Evolutionary conservation across 2,329 filamentous ascomycete genomes (phyloP), one percentile per base, ranked within the genome.

Genomic region (Leptodontidium sp.): DNA sequence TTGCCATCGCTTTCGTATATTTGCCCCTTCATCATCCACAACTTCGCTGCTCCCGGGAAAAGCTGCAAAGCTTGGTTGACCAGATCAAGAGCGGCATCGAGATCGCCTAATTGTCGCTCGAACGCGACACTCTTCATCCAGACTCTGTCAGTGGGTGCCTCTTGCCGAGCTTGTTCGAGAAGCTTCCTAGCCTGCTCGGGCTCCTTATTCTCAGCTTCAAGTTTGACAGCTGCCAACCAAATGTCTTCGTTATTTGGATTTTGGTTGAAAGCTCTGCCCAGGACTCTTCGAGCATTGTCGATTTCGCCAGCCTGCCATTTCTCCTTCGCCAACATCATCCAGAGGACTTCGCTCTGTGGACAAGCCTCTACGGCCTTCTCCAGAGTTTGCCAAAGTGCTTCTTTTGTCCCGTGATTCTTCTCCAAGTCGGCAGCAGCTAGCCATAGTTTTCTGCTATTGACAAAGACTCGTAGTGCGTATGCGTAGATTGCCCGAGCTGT

Each of bases 1-100:
- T 93, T 94, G 75, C 88, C 90, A 58, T 94, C 86, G 53, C 90
- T 87, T 77, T 98, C 92, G 84, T 99, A 99, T 71, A 98, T 96
- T 78, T 99, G 96, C 0, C 97, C 96, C 82, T 99, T 99, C 84
- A 97, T 93, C 92, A 98, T 98, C 91, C 95, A 98, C 29, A 99
- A 86, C 81, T 98, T 98, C 64, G 93, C 87, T 14, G 91, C 89
- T 55, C 90, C 88, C 0, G 96, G 95, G 82, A 97, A 99, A 11
- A 93, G 86, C 73, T 94, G 91, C 45, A 99, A 84, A 1, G 91
- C 96, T 78, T 97, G 91, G 69, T 94, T 93, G 53, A 93, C 93
- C 12, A 99, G 89, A 76, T 97, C 92, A 15, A 99, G 86, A 0
- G 96, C 94, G 1, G 90, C 89, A 58, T 97, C 93, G 32, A 85